A percentile compares a stretch with the other conserved stretches of the same genome.
Evolutionary conservation across 208 protist genomes (phyloP).

Genomic region (Leptomonas pyrrhocoris): DNA sequence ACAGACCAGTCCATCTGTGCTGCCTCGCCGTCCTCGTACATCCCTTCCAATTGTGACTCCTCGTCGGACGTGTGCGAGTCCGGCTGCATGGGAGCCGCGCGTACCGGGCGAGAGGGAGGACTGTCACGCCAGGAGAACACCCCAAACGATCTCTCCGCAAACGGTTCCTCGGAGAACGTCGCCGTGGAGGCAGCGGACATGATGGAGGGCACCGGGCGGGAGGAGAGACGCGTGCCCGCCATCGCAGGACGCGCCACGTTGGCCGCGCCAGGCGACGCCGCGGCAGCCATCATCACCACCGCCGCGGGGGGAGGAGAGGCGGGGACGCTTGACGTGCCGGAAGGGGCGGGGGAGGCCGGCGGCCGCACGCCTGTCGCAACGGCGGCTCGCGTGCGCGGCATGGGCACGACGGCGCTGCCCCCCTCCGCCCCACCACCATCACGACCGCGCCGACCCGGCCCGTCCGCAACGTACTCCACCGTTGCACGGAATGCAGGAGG

Average conservation of each 20-base stretch:
- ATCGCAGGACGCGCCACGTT: constrained; percentile 8
- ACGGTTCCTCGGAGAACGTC: constrained; percentile 5
- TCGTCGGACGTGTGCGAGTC: constrained; percentile 2
- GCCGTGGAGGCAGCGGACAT: constrained; percentile 14
- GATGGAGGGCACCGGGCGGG: constrained; percentile 8
- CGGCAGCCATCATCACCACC: not conserved
- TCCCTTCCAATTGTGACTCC: constrained; percentile 2
- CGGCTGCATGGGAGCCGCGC: constrained; percentile 18
- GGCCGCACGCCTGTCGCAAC: not conserved
- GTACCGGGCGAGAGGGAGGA: constrained; percentile 15
- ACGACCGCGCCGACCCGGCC: not conserved
- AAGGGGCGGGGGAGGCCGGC: not conserved
- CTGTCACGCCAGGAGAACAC: constrained; percentile 22
- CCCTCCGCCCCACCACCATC: not conserved
- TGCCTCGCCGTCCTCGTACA: not conserved
- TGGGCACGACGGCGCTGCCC: not conserved
- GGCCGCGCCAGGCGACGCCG: too few relatives aligned
- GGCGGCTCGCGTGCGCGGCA: not conserved
- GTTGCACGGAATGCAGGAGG: not conserved
- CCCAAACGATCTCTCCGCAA: constrained; percentile 8
- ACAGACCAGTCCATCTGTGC: constrained; percentile 6
- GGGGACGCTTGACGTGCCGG: not conserved
- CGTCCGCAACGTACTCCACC: not conserved
- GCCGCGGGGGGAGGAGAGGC: not conserved
- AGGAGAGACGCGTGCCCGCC: not conserved